Base-by-base conservation (phyloP, 1,284 basidiomycete genomes). In the Boletus sp. region DNA sequence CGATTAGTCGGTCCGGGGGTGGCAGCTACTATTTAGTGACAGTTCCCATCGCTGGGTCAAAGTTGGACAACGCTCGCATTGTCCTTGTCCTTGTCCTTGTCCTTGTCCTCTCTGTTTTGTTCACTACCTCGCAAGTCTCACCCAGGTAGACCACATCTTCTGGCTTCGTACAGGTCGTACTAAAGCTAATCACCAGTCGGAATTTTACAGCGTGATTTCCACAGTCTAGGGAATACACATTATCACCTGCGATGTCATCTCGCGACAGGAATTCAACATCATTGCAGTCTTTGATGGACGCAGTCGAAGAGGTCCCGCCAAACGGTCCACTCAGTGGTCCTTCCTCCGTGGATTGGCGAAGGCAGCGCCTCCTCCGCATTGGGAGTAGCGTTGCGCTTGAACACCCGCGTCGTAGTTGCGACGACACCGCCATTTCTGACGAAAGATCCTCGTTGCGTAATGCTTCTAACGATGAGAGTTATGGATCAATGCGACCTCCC, bases 341-440 rank as follows among this genome's bases (percentile, higher is more conserved):
- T 9, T 73, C 73, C 35, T 59, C 73, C 22, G 64, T 70, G 22
- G 62, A 67, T 37, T 73, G 70, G 65, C 70, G 68, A 51, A 63
- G 72, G 50, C 61, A 65, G 15, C 72, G 73, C 13, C 61, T 75
- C 13, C 71, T 75, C 35, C 63, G 56, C 44, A 72, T 74, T 44
- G 67, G 71, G 11, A 65, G 29, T 27, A 41, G 20, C 20, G 33
- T 18, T 16, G 7, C 33, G 5, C 36, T 35, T 22, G 53, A 35
- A 11, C 29, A 55, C 43, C 56, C 51, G 18, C 48, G n/a, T 55
- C 53, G 41, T n/a, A 3, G 39, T 37, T 29, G 15, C 5, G 61
- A 61, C 29, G 47, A 45, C 53, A 36, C 52, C 18, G 49, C 35
- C 33, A 37, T 20, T 45, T 29, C 57, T 6, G 55, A 61, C 24